Evolutionary conservation across 768 basidiomycete species (phyloP).

Genomic region (Kwoniella mangroviensis): DNA sequence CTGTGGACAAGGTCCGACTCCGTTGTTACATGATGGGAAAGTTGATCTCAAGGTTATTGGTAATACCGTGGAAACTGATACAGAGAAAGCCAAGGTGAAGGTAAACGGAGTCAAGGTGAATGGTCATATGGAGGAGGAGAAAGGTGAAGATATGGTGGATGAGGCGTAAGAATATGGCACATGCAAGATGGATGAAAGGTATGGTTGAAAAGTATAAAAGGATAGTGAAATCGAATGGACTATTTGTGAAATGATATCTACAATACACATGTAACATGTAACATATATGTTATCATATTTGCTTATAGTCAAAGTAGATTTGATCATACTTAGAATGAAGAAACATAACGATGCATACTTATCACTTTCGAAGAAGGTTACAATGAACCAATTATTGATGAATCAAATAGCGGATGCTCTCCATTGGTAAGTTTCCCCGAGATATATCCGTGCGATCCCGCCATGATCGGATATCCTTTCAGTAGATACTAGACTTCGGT

Average conservation of each 20-base stretch:
- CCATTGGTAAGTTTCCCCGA: not conserved
- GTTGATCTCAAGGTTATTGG: constrained; percentile 1
- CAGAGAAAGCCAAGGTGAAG: not conserved
- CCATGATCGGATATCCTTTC: not conserved
- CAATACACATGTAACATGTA: too few species aligned
- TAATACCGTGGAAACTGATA: not conserved
- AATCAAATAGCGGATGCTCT: not conserved
- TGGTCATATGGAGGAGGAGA: not conserved
- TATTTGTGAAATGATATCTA: too few species aligned
- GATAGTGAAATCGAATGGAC: too few species aligned
- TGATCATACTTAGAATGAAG: too few species aligned
- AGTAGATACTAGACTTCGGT: not conserved
- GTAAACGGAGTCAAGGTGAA: not conserved
- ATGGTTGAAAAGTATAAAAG: too few species aligned
- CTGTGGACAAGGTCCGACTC: constrained; percentile 16
- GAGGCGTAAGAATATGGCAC: not conserved
- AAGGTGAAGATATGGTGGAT: not conserved
- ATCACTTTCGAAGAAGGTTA: too few species aligned
- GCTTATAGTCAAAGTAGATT: too few species aligned
- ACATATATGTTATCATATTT: too few species aligned
- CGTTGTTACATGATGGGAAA: constrained; percentile 11
- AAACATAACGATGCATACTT: too few species aligned
- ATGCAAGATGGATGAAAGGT: not conserved
- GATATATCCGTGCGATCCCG: not conserved
- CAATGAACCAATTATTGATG: not conserved